phyloP scores from a whole-genome alignment of 116 monocot species.

The Iris pallida region DNA sequence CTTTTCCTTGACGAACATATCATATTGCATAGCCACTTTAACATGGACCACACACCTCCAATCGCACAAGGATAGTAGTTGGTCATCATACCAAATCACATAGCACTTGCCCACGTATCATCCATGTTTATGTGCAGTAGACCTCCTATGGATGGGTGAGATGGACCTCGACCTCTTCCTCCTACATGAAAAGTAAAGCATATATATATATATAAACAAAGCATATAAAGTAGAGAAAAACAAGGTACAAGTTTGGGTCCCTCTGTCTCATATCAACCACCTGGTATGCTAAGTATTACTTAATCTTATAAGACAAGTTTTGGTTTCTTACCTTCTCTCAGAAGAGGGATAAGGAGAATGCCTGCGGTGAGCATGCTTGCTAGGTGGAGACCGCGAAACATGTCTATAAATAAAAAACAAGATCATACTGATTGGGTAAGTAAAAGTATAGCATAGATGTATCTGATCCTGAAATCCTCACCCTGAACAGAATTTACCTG shows the following conservation, averaged over 20 bases:
- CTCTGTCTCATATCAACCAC: constrained; percentile 6
- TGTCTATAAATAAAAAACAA: constrained; percentile 89
- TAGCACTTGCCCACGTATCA: background rate
- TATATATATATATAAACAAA: background rate
- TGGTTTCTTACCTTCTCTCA: constrained; percentile 20
- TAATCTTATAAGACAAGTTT: constrained; percentile 11
- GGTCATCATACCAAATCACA: background rate
- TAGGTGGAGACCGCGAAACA: constrained; percentile 9
- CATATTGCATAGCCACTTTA: background rate
- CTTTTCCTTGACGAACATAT: background rate
- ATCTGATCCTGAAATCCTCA: constrained; percentile 15
- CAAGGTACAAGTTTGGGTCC: background rate
- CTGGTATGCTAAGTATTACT: constrained; percentile 1
- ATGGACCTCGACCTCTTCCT: constrained; percentile 10
- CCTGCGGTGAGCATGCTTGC: constrained; percentile 1
- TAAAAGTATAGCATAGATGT: constrained; percentile 29
- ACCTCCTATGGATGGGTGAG: constrained; percentile 1
- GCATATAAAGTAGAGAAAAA: constrained; percentile 5
- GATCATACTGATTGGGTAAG: constrained; percentile 62
- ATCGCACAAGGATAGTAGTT: background rate
- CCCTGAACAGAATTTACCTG: constrained; percentile 11
- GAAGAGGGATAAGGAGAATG: background rate
- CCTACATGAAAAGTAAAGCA: background rate
- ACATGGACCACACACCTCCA: background rate
- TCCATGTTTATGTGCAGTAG: constrained; percentile 1